Conservation (phyloP, 2,329 filamentous ascomycete genomes). For the Calonectria crousiana region DNA sequence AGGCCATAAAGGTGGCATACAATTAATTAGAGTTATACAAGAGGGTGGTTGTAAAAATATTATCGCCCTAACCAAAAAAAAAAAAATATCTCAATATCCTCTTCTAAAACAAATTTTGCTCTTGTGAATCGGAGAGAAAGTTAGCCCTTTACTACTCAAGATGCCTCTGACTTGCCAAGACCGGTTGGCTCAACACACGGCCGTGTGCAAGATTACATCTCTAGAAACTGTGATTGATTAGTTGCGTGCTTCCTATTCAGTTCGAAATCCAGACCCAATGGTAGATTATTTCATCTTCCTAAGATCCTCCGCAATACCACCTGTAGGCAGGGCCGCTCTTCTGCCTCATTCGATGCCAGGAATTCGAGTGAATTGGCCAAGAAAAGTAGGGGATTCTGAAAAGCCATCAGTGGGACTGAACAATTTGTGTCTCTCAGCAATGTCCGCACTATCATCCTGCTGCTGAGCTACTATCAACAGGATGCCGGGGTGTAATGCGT, state of each 20-base stretch:
- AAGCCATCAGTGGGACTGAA: neutral
- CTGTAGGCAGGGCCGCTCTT: neutral
- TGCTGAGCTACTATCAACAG: neutral
- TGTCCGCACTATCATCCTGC: neutral
- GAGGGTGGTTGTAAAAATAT: no score
- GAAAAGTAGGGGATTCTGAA: neutral
- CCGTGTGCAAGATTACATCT: neutral
- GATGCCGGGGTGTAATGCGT: neutral
- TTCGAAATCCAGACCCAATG: neutral
- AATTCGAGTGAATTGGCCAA: neutral
- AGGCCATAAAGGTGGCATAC: no score
- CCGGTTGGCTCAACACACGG: no score
- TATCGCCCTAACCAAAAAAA: no score
- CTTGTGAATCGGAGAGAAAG: no score
- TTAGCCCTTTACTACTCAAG: no score
- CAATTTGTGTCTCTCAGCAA: neutral
- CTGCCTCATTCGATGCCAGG: neutral
- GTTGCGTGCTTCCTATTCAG: neutral
- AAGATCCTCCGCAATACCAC: neutral
- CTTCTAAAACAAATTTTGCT: no score
- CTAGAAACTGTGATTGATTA: neutral
- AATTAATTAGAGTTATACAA: no score
- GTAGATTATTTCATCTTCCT: neutral
- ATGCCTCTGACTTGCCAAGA: no score
- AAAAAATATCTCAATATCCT: no score